Conservation (phyloP, 73 alveolate genomes). For the Blepharisma japonicum region DNA sequence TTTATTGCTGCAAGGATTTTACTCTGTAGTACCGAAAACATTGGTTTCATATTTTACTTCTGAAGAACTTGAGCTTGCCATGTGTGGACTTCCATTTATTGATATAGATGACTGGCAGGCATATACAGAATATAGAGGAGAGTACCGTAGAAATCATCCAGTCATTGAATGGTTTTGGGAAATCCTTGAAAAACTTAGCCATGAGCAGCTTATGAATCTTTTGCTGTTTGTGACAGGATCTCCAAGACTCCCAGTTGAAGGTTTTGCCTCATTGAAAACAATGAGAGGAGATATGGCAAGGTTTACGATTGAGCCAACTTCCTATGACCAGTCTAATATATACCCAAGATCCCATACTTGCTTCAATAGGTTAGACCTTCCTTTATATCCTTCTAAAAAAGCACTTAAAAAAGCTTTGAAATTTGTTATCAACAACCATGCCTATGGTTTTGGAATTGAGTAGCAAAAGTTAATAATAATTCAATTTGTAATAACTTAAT, state of each 20-base stretch:
- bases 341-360: constrained; percentile 96
- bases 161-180: constrained; percentile 96
- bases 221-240: constrained; percentile 92
- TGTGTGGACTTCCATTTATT: constrained; percentile 73
- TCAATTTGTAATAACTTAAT: no score
- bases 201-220: constrained; percentile 77
- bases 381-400: constrained; percentile 45
- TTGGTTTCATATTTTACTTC: constrained; percentile 44
- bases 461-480: not conserved
- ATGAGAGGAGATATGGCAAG: constrained; percentile 81
- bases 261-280: constrained; percentile 68
- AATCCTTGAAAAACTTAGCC: constrained; percentile 51
- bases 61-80: constrained; percentile 65
- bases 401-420: constrained; percentile 21
- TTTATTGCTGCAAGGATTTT: constrained; percentile 48
- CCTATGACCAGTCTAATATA: constrained; percentile 56
- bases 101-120: constrained; percentile 91
- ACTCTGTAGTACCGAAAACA: constrained; percentile 58
- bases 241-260: constrained; percentile 90
- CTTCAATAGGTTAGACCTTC: constrained; percentile 93
- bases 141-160: constrained; percentile 49
- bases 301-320: constrained; percentile 71
- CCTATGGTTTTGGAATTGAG: constrained; percentile 14
- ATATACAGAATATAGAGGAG: constrained; percentile 83
- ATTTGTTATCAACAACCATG: not conserved